These are phyloP conservation scores for Platanus orientalis DNA, from an alignment of 164 flowering plant species.

Conservation along the genomic window DNA sequence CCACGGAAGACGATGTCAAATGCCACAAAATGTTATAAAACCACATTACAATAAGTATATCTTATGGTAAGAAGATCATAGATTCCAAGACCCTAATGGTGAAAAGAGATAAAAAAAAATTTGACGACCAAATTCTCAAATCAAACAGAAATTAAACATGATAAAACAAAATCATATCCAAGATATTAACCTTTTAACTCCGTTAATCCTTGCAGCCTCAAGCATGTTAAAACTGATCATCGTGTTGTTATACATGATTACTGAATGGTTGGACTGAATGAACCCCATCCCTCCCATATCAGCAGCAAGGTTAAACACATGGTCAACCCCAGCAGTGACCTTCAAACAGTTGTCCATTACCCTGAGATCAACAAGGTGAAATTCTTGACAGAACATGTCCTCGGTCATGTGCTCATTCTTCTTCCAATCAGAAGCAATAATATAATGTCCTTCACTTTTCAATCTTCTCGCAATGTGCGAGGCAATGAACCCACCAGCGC, in stretches of 20 bases:
- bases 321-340: constrained; percentile 81
- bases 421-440: constrained; percentile 99
- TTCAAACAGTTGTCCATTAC: constrained; percentile 97
- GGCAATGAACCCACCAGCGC: constrained; percentile 98
- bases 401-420: constrained; percentile 98
- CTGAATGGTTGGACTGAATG: constrained; percentile 98
- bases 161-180: constrained; percentile 3
- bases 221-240: constrained; percentile 99
- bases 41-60: no score
- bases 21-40: no score
- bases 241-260: constrained; percentile 95
- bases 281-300: constrained; percentile 99
- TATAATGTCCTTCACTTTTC: constrained; percentile 94
- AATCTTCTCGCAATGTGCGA: constrained; percentile 94
- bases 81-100: no score
- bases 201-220: constrained; percentile 87
- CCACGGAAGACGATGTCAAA: no score
- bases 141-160: background rate
- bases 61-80: no score
- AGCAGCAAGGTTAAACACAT: constrained; percentile 98
- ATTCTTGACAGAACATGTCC: constrained; percentile 97
- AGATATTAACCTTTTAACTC: constrained; percentile 71
- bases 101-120: no score
- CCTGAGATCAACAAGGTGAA: constrained; percentile 92
- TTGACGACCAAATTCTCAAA: background rate